Conservation (phyloP, 441 rosid genomes). For the Pelargonium fulgidum region DNA sequence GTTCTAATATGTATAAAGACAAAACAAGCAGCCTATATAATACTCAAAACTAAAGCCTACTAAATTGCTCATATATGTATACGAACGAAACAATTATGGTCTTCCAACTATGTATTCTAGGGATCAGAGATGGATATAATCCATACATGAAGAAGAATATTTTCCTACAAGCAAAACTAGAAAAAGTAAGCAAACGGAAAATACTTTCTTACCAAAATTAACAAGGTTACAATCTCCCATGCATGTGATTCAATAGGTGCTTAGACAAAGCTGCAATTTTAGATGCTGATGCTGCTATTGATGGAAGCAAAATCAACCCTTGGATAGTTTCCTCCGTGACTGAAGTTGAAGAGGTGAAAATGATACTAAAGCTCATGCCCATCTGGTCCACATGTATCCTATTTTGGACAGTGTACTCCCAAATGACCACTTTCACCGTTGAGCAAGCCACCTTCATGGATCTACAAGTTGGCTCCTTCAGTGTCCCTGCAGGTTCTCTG, state of each 20-base stretch:
- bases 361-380: slow-evolving; percentile 60
- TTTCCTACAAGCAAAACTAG: no score
- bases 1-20: not conserved
- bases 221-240: not conserved
- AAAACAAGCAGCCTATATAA: not conserved
- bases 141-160: no score
- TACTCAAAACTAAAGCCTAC: not conserved
- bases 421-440: slow-evolving; percentile 79
- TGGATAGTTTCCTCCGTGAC: slow-evolving; percentile 64
- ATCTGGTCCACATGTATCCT: slow-evolving; percentile 84
- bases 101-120: not conserved
- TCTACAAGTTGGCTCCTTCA: slow-evolving; percentile 44
- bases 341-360: slow-evolving; percentile 81
- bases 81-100: not conserved
- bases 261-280: slow-evolving; percentile 77
- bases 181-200: no score
- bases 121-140: not conserved
- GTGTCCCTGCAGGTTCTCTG: slow-evolving; percentile 58
- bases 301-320: slow-evolving; percentile 30
- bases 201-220: not conserved
- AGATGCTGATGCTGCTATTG: slow-evolving; percentile 20
- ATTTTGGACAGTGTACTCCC: slow-evolving; percentile 86
- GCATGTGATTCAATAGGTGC: slow-evolving; percentile 31
- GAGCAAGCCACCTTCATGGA: slow-evolving; percentile 77
- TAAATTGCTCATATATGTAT: not conserved